Conservation (phyloP, 495 filamentous ascomycete genomes). For the Aspergillus sparsus region DNA sequence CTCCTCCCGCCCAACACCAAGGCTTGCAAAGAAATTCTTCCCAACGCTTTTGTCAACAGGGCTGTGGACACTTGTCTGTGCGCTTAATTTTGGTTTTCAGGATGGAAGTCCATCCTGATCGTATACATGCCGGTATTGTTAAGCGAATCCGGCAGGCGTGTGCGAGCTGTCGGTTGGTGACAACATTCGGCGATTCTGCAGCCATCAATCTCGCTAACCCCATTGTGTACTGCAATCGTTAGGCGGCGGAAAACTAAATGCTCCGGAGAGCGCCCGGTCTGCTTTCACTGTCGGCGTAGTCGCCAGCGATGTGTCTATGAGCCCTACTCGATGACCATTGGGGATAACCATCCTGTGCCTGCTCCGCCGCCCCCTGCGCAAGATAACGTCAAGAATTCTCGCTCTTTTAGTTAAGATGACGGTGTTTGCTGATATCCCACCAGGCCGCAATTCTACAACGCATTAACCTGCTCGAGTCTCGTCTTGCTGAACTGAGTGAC, state of each 20-base stretch:
- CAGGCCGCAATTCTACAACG: slow-evolving; percentile 25
- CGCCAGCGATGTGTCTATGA: slow-evolving; percentile 26
- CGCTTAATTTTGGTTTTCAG: neutral
- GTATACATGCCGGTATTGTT: slow-evolving; percentile 13
- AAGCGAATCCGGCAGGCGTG: slow-evolving; percentile 36
- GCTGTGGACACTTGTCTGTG: too few species aligned
- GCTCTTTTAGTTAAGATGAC: neutral
- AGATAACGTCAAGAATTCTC: neutral
- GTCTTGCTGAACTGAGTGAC: slow-evolving; percentile 29
- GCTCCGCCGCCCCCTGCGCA: neutral
- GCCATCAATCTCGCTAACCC: neutral
- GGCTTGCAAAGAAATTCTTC: too few species aligned
- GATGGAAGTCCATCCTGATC: neutral
- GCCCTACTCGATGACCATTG: slow-evolving; percentile 23
- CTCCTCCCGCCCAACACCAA: too few species aligned
- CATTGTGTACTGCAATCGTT: neutral
- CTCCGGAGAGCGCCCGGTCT: slow-evolving; percentile 34
- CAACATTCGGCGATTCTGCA: neutral
- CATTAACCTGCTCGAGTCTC: slow-evolving; percentile 28
- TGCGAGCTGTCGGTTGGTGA: slow-evolving; percentile 31
- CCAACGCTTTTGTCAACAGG: too few species aligned
- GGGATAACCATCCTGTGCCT: slow-evolving; percentile 5
- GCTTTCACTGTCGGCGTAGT: slow-evolving; percentile 31
- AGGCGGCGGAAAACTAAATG: slow-evolving; percentile 38
- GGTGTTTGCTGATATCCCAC: neutral